Conservation (phyloP, 768 basidiomycete species). For the Amanita molliuscula region DNA sequence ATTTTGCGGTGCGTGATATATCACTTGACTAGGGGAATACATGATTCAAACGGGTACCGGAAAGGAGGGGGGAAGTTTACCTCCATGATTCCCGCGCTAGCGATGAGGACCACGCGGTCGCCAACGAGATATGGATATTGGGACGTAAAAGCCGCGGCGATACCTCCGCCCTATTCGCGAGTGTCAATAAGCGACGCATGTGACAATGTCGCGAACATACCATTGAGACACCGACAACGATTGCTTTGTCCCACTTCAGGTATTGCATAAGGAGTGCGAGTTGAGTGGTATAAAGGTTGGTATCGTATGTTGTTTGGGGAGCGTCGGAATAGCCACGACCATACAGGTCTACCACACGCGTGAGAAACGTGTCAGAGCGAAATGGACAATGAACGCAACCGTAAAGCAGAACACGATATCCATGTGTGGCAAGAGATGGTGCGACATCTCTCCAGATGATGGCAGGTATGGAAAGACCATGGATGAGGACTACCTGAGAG, state of each 20-base stretch:
- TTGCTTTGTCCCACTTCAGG: slow-evolving; percentile 57
- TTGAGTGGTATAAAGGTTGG: slow-evolving; percentile 57
- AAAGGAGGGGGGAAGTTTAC: slow-evolving; percentile 17
- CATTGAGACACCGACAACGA: slow-evolving; percentile 70
- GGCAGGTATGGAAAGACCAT: slow-evolving; percentile 68
- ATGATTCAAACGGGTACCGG: background rate
- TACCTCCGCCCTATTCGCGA: slow-evolving; percentile 53
- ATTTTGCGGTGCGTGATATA: slow-evolving; percentile 63
- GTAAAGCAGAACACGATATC: slow-evolving; percentile 69
- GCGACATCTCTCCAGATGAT: slow-evolving; percentile 73
- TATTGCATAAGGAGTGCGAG: slow-evolving; percentile 81
- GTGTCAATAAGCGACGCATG: background rate
- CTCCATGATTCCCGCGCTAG: slow-evolving; percentile 62
- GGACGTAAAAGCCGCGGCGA: slow-evolving; percentile 60
- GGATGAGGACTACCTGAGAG: slow-evolving; percentile 62
- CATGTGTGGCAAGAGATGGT: slow-evolving; percentile 47
- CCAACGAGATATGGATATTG: slow-evolving; percentile 66
- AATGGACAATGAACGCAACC: slow-evolving; percentile 33
- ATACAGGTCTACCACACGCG: slow-evolving; percentile 49
- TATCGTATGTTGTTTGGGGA: slow-evolving; percentile 58
- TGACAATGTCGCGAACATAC: slow-evolving; percentile 21
- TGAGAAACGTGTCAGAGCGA: background rate
- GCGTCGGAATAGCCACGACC: slow-evolving; percentile 81
- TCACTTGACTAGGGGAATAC: slow-evolving; percentile 37
- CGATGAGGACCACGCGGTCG: slow-evolving; percentile 54